Conservation (phyloP, 352 stramenopile species). For the Stramenopiles sp. region DNA sequence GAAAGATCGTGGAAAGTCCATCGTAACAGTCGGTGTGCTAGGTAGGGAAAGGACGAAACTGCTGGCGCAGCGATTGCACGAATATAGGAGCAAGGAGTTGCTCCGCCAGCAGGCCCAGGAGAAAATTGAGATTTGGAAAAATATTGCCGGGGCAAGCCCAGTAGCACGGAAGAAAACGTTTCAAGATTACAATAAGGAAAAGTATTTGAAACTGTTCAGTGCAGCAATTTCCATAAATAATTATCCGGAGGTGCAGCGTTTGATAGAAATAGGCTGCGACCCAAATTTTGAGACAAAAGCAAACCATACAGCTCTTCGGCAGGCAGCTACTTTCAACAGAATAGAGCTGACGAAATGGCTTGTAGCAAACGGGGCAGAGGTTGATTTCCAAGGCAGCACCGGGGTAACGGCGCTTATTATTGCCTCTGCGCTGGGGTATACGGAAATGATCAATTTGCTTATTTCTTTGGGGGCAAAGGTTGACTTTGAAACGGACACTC, state of each 20-base stretch:
- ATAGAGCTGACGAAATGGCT: not conserved
- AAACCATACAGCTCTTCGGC: not conserved
- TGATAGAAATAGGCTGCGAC: not conserved
- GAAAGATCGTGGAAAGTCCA: not conserved
- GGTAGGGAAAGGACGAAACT: not conserved
- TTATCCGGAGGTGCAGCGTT: not conserved
- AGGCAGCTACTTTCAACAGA: not conserved
- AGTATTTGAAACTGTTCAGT: not conserved
- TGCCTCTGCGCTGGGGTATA: not conserved
- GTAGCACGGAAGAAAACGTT: not conserved
- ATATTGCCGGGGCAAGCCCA: not conserved
- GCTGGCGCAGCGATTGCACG: not conserved
- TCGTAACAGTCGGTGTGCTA: not conserved
- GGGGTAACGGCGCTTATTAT: not conserved
- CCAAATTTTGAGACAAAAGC: slow-evolving; percentile 8
- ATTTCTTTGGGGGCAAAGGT: not conserved
- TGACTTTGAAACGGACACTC: not conserved
- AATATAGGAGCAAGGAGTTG: not conserved
- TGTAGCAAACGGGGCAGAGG: not conserved
- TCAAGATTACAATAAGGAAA: slow-evolving; percentile 4
- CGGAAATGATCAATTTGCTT: not conserved
- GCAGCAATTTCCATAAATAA: slow-evolving; percentile 4
- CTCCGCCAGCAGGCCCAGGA: not conserved
- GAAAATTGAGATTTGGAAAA: not conserved
- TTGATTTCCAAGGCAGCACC: not conserved